Evolutionary conservation across 768 basidiomycete species (phyloP), one percentile per base, ranked within the genome.

Genomic region (Lactarius indigo): DNA sequence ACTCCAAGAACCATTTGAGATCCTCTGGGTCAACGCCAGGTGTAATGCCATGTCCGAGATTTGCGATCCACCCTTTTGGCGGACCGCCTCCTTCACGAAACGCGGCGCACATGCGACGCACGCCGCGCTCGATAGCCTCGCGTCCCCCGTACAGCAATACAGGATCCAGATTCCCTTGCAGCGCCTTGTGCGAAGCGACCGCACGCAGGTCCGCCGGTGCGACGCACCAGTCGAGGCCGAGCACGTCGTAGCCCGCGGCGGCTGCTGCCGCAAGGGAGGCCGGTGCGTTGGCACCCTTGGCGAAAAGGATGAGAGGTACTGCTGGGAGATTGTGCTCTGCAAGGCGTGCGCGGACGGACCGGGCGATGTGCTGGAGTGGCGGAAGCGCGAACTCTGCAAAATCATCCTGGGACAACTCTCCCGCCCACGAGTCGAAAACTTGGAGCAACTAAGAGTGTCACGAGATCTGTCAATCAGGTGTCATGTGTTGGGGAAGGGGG

Each of bases 111-210:
- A 95, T 90, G 70, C 89, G 82, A 79, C 93, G 87, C 44, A 97
- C 94, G 70, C 91, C 87, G 44, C 78, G 76, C 78, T 95, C 92
- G 72, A 98, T 98, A 15, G 94, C 93, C 8, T 88, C 89, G 66
- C 79, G 83, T 4, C 94, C 94, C 26, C 92, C 96, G 69, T 92
- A 94, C 59, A 99, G 80, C 37, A 94, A 80, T 67, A 83, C 84
- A 26, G 96, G 97, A 76, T 99, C 96, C 76, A 96, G 80, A 78
- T 98, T 98, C 9, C 97, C 97, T 75, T 99, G 97, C 39, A 96
- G 78, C 4, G 87, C 85, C 61, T 89, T 85, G 67, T 78, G 82
- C 8, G 85, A 85, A 55, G 91, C 87, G 26, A 87, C 75, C 17
- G 76, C 72, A 39, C 89, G 84, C 2, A 91, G 92, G 68, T 87